These are phyloP conservation scores for Populus pruinosa DNA, from an alignment of 345 rosid species.

Conservation along the genomic window DNA sequence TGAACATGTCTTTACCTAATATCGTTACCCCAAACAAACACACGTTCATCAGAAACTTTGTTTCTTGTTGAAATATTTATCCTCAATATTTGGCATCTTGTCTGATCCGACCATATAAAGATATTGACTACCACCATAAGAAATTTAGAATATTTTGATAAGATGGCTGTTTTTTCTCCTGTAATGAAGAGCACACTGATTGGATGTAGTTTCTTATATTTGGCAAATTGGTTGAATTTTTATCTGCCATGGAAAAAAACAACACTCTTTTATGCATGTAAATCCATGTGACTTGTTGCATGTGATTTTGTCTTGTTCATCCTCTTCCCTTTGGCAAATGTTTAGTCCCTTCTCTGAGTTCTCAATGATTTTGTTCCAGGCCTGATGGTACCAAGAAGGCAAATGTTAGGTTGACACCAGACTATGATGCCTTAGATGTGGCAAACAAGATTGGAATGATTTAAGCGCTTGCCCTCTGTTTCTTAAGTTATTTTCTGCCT, in stretches of 20 bases:
- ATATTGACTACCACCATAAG: not conserved
- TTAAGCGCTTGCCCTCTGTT: conserved; percentile 26
- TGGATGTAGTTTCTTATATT: not conserved
- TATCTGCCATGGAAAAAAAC: not conserved
- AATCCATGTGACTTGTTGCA: not conserved
- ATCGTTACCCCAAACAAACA: not conserved
- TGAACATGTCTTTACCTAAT: not conserved
- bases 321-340: no score
- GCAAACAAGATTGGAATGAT: conserved; percentile 96
- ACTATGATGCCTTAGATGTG: conserved; percentile 89
- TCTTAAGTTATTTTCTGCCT: not conserved
- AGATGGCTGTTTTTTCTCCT: not conserved
- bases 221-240: not conserved
- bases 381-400: conserved; percentile 98
- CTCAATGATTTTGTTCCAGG: conserved; percentile 34
- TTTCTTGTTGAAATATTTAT: not conserved
- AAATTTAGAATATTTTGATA: not conserved
- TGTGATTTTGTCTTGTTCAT: not conserved
- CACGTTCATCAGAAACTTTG: not conserved
- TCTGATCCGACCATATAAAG: not conserved
- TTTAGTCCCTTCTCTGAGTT: no score
- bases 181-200: not conserved
- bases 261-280: not conserved
- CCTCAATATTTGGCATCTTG: not conserved
- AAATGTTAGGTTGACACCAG: conserved; percentile 86